Conservation (phyloP, 2,329 filamentous ascomycete genomes). For the Madurella mycetomatis region DNA sequence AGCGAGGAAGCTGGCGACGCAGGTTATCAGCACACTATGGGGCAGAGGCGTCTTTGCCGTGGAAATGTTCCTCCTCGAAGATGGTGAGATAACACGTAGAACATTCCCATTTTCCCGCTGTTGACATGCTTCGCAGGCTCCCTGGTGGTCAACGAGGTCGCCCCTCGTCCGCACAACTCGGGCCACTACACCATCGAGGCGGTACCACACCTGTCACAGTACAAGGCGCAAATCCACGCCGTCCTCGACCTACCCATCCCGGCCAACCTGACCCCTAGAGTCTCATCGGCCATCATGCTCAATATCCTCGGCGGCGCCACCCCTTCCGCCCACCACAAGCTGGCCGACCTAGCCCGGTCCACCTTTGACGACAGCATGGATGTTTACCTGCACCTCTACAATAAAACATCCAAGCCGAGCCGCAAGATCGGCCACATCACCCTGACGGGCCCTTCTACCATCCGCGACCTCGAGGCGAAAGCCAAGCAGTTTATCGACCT, state of each 20-base stretch:
- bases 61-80: constrained; percentile 83
- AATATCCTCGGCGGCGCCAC: constrained; percentile 72
- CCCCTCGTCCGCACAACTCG: constrained; percentile 79
- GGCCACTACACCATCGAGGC: constrained; percentile 96
- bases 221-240: constrained; percentile 80
- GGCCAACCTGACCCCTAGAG: constrained; percentile 54
- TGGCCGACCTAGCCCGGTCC: constrained; percentile 44
- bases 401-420: constrained; percentile 79
- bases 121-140: constrained; percentile 35
- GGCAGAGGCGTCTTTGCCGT: constrained; percentile 94
- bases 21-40: constrained; percentile 73
- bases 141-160: constrained; percentile 81
- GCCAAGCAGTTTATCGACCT: constrained; percentile 65
- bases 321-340: constrained; percentile 55
- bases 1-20: constrained; percentile 72
- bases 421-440: constrained; percentile 97
- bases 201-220: constrained; percentile 81
- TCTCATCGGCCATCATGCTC: constrained; percentile 66
- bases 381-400: constrained; percentile 77
- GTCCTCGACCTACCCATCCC: constrained; percentile 64
- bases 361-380: constrained; percentile 44
- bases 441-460: constrained; percentile 64
- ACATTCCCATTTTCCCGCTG: not conserved
- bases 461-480: constrained; percentile 54
- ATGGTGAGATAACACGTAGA: constrained; percentile 45